These are phyloP conservation scores for Magnaporthales sp. DNA, from an alignment of 2,329 filamentous ascomycete genomes.

Conservation along the genomic window DNA sequence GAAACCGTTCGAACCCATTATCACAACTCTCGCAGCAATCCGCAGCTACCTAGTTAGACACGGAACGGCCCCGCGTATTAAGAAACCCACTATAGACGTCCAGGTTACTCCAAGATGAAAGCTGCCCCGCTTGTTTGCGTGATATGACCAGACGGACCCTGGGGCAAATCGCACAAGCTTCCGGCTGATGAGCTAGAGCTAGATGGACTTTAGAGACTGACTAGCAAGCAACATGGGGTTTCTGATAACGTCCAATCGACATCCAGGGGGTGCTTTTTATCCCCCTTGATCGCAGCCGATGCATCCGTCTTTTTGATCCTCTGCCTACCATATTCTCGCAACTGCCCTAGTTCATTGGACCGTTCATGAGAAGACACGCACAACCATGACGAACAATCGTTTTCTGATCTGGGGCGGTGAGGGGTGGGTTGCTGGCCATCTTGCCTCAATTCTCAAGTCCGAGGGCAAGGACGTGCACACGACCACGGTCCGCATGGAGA, in stretches of 20 bases:
- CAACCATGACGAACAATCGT: slow-evolving; percentile 17
- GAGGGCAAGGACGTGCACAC: slow-evolving; percentile 52
- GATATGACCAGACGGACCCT: neutral
- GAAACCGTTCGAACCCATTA: neutral
- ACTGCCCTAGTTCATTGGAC: neutral
- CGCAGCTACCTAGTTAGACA: neutral
- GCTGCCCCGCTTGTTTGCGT: neutral
- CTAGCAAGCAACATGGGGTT: neutral
- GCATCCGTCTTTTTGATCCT: neutral
- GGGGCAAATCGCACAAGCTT: neutral
- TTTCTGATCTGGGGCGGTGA: slow-evolving; percentile 56
- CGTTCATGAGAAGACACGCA: neutral
- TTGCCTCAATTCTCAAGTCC: slow-evolving; percentile 46
- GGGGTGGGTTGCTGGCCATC: slow-evolving; percentile 55
- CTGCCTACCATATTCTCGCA: neutral
- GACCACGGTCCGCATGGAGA: slow-evolving; percentile 58
- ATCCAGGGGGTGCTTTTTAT: neutral
- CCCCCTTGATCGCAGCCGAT: neutral
- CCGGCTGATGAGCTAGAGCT: neutral
- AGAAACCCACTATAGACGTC: neutral
- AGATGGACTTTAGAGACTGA: neutral
- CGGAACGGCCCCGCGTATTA: neutral
- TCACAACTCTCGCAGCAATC: neutral
- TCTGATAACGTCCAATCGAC: neutral
- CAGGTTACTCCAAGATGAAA: neutral